A percentile compares a stretch with the other conserved stretches of the same genome.
Evolutionary conservation across 2,329 filamentous ascomycete species (phyloP).

Genomic region (Fusarium dlaminii): DNA sequence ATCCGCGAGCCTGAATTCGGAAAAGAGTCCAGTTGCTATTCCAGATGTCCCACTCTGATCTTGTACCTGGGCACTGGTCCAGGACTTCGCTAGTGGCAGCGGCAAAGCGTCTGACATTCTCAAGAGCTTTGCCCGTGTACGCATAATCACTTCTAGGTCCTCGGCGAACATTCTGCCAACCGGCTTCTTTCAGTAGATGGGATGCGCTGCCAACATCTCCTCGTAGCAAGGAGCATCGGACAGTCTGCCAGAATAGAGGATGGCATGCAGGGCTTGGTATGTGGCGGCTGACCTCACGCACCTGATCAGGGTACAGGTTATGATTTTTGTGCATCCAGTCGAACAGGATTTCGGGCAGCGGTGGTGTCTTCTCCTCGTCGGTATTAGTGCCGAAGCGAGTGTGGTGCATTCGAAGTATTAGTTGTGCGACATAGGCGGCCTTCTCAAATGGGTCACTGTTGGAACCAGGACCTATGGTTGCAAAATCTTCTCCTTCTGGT

Average conservation of each 20-base stretch:
- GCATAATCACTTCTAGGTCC: constrained; percentile 71
- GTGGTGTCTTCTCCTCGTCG: constrained; percentile 54
- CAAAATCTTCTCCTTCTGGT: constrained; percentile 62
- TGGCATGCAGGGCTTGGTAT: constrained; percentile 80
- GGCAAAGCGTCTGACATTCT: constrained; percentile 78
- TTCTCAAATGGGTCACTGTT: constrained; percentile 74
- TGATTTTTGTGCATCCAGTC: constrained; percentile 85
- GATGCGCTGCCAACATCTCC: constrained; percentile 76
- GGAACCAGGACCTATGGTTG: constrained; percentile 72
- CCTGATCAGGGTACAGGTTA: constrained; percentile 74
- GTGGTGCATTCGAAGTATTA: constrained; percentile 84
- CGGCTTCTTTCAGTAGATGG: constrained; percentile 75
- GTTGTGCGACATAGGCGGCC: constrained; percentile 79
- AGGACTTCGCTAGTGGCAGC: constrained; percentile 75
- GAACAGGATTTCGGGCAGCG: constrained; percentile 81
- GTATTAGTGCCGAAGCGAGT: constrained; percentile 56
- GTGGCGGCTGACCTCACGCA: constrained; percentile 69
- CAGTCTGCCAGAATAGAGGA: constrained; percentile 82
- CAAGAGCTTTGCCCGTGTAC: constrained; percentile 80
- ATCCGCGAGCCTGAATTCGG: constrained; percentile 75
- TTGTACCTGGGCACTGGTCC: constrained; percentile 75
- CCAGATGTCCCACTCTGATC: constrained; percentile 82
- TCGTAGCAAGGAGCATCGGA: constrained; percentile 79
- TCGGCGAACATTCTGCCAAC: constrained; percentile 80
- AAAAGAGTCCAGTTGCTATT: constrained; percentile 86